These are phyloP conservation scores for Teunomyces atbi DNA, from an alignment of 805 yeast genomes.

Conservation along the genomic window DNA sequence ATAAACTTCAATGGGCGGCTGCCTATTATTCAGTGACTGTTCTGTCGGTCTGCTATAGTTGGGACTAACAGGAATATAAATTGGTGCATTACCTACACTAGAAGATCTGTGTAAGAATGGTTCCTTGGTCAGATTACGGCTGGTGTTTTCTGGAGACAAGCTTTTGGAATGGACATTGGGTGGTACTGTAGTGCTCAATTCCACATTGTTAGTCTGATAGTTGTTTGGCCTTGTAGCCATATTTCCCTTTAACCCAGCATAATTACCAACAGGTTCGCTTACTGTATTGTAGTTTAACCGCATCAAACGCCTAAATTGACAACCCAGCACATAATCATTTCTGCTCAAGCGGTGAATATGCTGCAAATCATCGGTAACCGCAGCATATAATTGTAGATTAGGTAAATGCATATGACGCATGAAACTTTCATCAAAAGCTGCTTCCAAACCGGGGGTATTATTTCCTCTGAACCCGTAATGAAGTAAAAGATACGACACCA, in stretches of 20 bases:
- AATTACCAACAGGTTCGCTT: neutral
- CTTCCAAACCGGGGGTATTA: slow-evolving; percentile 7
- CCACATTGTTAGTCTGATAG: no score
- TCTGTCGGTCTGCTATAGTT: no score
- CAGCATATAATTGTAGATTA: neutral
- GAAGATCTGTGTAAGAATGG: no score
- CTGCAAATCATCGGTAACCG: neutral
- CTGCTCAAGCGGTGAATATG: neutral
- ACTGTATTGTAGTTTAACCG: neutral
- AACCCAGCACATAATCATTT: slow-evolving; percentile 2
- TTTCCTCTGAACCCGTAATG: slow-evolving; percentile 18
- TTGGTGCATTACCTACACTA: no score
- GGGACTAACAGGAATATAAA: no score
- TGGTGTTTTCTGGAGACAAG: no score
- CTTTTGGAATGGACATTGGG: no score
- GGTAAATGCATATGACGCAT: slow-evolving; percentile 5
- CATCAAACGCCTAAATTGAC: slow-evolving; percentile 2
- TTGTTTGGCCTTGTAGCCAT: no score
- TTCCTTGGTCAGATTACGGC: no score
- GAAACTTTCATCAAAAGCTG: slow-evolving; percentile 16
- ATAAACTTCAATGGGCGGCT: neutral
- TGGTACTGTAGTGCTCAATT: no score
- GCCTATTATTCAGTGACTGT: no score
- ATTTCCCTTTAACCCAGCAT: neutral
- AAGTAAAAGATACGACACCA: slow-evolving; percentile 14